Evolutionary conservation across 176 grass and related monocot species (phyloP), one percentile per base, ranked within the genome.

Genomic region (Aegilops bicornis): DNA sequence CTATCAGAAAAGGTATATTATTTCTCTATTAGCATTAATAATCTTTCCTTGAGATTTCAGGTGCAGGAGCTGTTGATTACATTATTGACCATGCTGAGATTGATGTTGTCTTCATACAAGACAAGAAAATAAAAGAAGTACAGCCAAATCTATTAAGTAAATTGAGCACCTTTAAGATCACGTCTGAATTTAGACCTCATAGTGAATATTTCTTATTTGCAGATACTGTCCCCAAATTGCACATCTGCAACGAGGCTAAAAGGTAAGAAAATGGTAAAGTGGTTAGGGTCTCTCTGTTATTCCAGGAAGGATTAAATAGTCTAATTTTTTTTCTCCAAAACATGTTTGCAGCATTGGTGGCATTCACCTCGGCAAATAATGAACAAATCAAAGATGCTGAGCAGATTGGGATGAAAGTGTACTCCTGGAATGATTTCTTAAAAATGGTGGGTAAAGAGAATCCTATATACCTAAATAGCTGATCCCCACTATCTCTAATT

Each of bases 101-200:
- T 73, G 94, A 94, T 85, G 78, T 91, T 67, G 80, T 91, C 16
- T 92, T 99, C 78, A 88, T 94, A 37, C 97, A 99, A 84, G 94
- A 99, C 73, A 99, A 96, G 90, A 99, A 99, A 87, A 92, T 99
- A 58, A 94, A 99, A 88, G 92, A 89, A 84, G 94, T 95, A 74
- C 35, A 78, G 30, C 63, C 17, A 86, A 52, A 67, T 54, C 17
- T 60, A 69, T 61, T 72, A 67, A 23, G 7, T 39, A 48, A 67
- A 25, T 71, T 60, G 4, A 12, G 16, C 72, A 87, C 2, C 19
- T 64, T 67, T 67, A 79, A 36, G 8, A 67, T 73, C 5, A 19
- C 5, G 9, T 36, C 17, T 86, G 50, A 74, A 52, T 81, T 35
- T 20, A 45, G 52, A 72, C 59, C 6, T 83, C 17, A 73, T 40